Conservation (phyloP, 768 basidiomycete species). For the Lactarius akahatsu region DNA sequence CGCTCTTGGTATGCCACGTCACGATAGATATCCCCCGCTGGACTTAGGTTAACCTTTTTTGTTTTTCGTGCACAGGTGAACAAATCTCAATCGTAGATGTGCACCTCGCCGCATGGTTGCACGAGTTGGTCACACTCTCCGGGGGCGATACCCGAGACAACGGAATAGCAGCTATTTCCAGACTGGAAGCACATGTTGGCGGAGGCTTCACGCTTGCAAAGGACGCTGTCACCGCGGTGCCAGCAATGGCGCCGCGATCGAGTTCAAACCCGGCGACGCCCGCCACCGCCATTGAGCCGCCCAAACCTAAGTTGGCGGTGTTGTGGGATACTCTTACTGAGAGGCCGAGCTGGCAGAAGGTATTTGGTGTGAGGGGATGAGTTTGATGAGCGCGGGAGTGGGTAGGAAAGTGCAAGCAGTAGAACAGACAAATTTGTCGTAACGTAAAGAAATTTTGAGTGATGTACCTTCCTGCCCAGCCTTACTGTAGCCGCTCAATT, state of each 20-base stretch:
- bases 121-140: slow-evolving; percentile 54
- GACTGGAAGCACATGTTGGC: slow-evolving; percentile 54
- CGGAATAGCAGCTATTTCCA: slow-evolving; percentile 49
- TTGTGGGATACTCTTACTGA: slow-evolving; percentile 73
- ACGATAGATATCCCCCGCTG: neutral
- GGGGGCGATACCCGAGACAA: slow-evolving; percentile 54
- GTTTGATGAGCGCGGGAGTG: neutral
- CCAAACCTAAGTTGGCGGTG: slow-evolving; percentile 43
- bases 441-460: neutral
- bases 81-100: slow-evolving; percentile 80
- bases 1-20: slow-evolving; percentile 51
- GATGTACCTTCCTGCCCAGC: neutral
- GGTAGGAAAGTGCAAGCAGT: neutral
- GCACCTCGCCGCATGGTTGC: slow-evolving; percentile 76
- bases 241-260: slow-evolving; percentile 29
- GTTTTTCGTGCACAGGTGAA: slow-evolving; percentile 56
- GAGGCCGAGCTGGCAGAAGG: slow-evolving; percentile 69
- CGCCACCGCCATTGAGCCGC: slow-evolving; percentile 12
- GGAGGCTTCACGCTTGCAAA: slow-evolving; percentile 44
- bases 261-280: slow-evolving; percentile 14
- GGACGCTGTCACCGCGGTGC: slow-evolving; percentile 7
- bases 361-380: slow-evolving; percentile 42
- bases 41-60: neutral
- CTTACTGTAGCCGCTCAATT: neutral
- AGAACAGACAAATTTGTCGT: neutral